A percentile compares a stretch with the other conserved stretches of the same genome.
Conservation (phyloP, 2,329 filamentous ascomycete genomes). For the Stagonosporopsis rhizophila region DNA sequence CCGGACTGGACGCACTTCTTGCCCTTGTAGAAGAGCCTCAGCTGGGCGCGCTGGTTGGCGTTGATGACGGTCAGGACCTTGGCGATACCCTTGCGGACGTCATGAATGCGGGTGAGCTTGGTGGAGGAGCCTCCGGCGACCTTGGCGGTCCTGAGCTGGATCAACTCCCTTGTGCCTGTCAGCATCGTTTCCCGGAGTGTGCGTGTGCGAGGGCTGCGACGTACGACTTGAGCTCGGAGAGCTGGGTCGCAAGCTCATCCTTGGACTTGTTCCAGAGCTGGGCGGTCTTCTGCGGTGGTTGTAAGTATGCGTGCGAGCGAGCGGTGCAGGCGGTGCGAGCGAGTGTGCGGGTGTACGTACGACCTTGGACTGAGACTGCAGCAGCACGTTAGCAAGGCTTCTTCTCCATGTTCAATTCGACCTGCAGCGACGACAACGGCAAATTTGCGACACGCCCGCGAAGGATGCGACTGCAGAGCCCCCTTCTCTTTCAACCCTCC, state of each 20-base stretch:
- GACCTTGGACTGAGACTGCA: conserved; percentile 63
- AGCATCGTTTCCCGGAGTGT: conserved; percentile 30
- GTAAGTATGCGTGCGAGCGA: conserved; percentile 43
- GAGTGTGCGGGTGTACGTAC: conserved; percentile 39
- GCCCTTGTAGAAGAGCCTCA: conserved; percentile 96
- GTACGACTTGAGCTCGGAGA: conserved; percentile 49
- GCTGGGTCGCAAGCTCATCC: conserved; percentile 88
- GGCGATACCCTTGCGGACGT: conserved; percentile 99
- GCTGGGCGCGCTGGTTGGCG: conserved; percentile 97
- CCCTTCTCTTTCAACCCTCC: conserved; percentile 14
- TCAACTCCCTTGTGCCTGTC: conserved; percentile 70
- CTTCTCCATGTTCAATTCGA: conserved; percentile 4
- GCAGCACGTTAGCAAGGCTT: conserved; percentile 15
- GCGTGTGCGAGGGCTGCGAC: conserved; percentile 25
- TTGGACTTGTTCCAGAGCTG: conserved; percentile 99
- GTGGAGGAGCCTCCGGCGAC: conserved; percentile 88
- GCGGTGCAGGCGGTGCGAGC: conserved; percentile 34
- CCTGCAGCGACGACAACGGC: conserved; percentile 9
- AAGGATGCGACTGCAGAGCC: conserved; percentile 25
- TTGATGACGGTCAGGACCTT: conserved; percentile 99
- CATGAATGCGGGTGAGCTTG: conserved; percentile 84
- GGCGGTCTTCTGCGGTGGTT: conserved; percentile 72
- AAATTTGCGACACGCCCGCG: conserved; percentile 33
- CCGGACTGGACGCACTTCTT: conserved; percentile 71
- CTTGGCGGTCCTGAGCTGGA: conserved; percentile 97